A percentile compares a stretch with the other conserved stretches of the same genome.
Conservation (phyloP, 495 filamentous ascomycete species). For the Podospora pseudocomata region DNA sequence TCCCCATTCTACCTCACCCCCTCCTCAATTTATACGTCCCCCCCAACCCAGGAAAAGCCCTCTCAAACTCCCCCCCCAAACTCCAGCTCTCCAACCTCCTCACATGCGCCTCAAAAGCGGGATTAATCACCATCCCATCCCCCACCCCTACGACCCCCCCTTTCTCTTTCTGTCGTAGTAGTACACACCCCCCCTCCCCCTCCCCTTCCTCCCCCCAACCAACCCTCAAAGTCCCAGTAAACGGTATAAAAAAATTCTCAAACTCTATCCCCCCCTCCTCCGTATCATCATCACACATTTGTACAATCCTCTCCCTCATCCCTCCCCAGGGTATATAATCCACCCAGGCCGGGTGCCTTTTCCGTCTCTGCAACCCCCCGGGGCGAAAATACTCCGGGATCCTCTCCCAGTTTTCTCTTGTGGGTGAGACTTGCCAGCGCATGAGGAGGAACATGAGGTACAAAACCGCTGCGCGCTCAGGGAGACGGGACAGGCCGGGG, state of each 20-base stretch:
- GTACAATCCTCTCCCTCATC: slow-evolving; percentile 63
- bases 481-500: slow-evolving; percentile 62
- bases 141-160: slow-evolving; percentile 6
- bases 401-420: slow-evolving; percentile 67
- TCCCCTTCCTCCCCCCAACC: slow-evolving; percentile 57
- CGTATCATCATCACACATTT: slow-evolving; percentile 35
- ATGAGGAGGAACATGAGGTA: slow-evolving; percentile 79
- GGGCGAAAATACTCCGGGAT: slow-evolving; percentile 66
- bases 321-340: slow-evolving; percentile 72
- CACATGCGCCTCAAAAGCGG: slow-evolving; percentile 74
- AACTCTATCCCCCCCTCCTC: slow-evolving; percentile 36
- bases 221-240: slow-evolving; percentile 63
- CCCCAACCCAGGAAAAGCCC: slow-evolving; percentile 57
- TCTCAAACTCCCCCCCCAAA: slow-evolving; percentile 64
- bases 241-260: slow-evolving; percentile 77
- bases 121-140: slow-evolving; percentile 68
- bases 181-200: neutral
- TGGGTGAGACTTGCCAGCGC: slow-evolving; percentile 76
- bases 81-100: slow-evolving; percentile 68
- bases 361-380: slow-evolving; percentile 55
- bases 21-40: slow-evolving; percentile 47
- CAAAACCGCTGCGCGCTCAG: slow-evolving; percentile 75
- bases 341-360: slow-evolving; percentile 69
- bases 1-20: too few relatives aligned
- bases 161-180: too few relatives aligned